Base-by-base conservation (phyloP, 345 rosid species). In the Litchi chinensis region DNA sequence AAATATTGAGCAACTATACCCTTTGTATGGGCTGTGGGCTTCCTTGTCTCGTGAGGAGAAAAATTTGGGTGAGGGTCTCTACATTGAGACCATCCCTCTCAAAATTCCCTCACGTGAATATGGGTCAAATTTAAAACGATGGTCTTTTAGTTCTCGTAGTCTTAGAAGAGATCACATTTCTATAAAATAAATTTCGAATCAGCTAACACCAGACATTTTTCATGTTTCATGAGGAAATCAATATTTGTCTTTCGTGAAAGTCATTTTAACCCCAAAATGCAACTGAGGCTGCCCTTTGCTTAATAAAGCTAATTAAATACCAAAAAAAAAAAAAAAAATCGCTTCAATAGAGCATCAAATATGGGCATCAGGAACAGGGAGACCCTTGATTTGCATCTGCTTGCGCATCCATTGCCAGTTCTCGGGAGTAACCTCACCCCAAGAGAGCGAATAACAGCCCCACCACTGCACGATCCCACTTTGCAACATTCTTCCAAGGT, bases 391-490 rank as follows among this genome's bases (percentile, higher is more conserved):
- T 89, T 93, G 95, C 92, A 96, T 82, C 86, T 87, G 98, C 88
- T 91, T 91, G 83, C 88, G 83, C 97, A 88, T 90, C 98, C 98
- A 93, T 79, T 89, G 91, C 97, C 97, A 91, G 80, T 95, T 93
- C 79, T 93, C 97, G 0, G 86, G 87, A 68, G 97, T 93, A 62
- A 95, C 95, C 85, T 94, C 99, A 54, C 98, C 99, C 99, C 98
- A 0, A 90, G 94, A 12, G 97, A 76, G 26, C 92, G 95, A 74
- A 92, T 90, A 24, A 90, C 99, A 4, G 99, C 87, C 6, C 97
- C 99, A 3, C 99, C 99, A 75, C 98, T 90, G 78, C 99, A 96
- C 8, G 97, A 82, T 13, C 99, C 99, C 1, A 86, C 80, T 70
- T 90, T 83, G 89, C 99, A 96, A 81, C 99, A 93, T 70, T 91